Base-by-base conservation (phyloP, 225 moss, liverwort and hornwort genomes). In the Climacium dendroides region DNA sequence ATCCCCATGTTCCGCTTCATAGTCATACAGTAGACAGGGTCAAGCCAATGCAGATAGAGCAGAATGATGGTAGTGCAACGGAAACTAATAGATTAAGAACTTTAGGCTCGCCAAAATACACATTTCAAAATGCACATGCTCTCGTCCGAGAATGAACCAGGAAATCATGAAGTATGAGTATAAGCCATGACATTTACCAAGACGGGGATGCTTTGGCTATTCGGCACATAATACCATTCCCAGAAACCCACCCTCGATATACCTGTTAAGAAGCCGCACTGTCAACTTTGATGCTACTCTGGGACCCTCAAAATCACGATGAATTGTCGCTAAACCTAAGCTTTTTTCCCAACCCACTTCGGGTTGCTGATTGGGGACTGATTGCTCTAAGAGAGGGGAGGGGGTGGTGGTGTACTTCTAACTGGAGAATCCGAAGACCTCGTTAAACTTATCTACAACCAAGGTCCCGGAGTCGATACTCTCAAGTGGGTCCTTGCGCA, bases 401-500 rank as follows among this genome's bases (percentile, higher is more conserved):
- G 32, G 30, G 50, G 28, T 23, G 52, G 43, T n/a, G 34, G 20
- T n/a, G n/a, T n/a, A 45, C 63, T 75, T 74, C 87, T 91, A 93
- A 28, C 84, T 55, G 16, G 97, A 95, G 89, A 90, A 96, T 59
- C 97, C 97, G 74, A 98, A 98, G 19, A 98, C 91, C 80, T 96
- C 95, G 71, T 92, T 95, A 76, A 98, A 98, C 92, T 98, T 98
- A 72, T 98, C 97, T 41, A 96, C 88, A 30, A 96, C 92, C 86
- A 96, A 85, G 43, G 94, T 91, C 62, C 96, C 97, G 9, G 96
- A 98, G 84, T 98, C 96, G 71, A 98, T 98, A n/a, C 96, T 95
- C 85, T 98, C 97, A 17, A 98, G 95, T 32, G 97, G 96, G 80
- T 98, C 96, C 90, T 98, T 98, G 74, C 96, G 91, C 79, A 98